phyloP scores from a whole-genome alignment of 164 flowering plant genomes.

The Chloranthus sessilifolius region DNA sequence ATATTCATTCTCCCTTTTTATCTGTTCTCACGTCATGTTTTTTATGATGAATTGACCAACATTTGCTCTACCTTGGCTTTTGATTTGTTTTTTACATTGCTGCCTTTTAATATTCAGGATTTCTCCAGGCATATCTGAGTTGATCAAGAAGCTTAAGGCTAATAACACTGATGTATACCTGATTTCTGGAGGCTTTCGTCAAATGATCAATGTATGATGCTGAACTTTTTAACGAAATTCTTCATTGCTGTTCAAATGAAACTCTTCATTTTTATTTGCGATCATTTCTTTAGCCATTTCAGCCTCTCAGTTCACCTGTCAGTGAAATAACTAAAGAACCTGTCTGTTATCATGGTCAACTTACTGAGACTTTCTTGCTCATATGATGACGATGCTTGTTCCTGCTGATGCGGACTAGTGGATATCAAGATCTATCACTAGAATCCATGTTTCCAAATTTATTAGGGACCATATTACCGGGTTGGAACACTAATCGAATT shows the following conservation, averaged over 20 bases:
- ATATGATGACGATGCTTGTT: too few relatives aligned
- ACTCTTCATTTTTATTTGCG: not conserved
- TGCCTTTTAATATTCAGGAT: conserved; percentile 40
- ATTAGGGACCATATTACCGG: too few relatives aligned
- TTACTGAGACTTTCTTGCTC: too few relatives aligned
- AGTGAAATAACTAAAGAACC: too few relatives aligned
- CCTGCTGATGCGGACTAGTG: too few relatives aligned
- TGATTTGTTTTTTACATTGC: conserved; percentile 7
- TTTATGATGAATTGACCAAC: not conserved
- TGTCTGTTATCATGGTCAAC: too few relatives aligned
- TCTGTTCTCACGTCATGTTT: not conserved
- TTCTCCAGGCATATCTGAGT: conserved; percentile 80
- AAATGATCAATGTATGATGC: conserved; percentile 83
- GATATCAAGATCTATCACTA: too few relatives aligned
- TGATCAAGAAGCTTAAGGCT: conserved; percentile 70
- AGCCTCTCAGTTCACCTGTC: not conserved
- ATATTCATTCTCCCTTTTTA: not conserved
- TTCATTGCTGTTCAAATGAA: too few relatives aligned
- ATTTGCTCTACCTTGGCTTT: not conserved
- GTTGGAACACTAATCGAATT: too few relatives aligned
- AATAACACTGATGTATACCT: conserved; percentile 56
- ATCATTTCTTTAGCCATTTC: not conserved
- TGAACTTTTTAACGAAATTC: not conserved
- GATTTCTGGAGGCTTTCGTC: conserved; percentile 97
- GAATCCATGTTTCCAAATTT: too few relatives aligned